Base-by-base conservation (phyloP, 306 rosid species). In the Sicyos baderoa region DNA sequence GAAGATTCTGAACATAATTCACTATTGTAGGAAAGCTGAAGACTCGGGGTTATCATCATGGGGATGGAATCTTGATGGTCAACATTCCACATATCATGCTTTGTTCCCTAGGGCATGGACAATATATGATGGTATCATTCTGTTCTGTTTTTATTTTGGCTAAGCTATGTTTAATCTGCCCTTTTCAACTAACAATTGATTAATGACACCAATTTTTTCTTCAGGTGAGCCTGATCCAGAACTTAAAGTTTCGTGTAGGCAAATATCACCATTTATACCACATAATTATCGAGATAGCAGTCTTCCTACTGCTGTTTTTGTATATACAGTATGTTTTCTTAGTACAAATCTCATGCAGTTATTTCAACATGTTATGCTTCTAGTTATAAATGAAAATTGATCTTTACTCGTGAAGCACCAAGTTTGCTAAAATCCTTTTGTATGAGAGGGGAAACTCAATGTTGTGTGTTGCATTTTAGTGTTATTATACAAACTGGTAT, bases 101-200 rank as follows among this genome's bases (percentile, higher is more conserved):
- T 76, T 93, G 78, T 93, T 93, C 83, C 99, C 99, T 37, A 93
- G 99, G 87, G 96, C 99, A 63, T 93, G 99, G 99, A 93, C 99
- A 23, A 61, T 93, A 77, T 93, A 93, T 73, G 99, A 93, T 80
- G 99, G 99, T 93, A 88, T 76, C 54, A 55, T 60, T 75, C 49
- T 75, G 71, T 53, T 79, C 64, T 56, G 56, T 69, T 71, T 8
- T 61, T 45, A 70, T 72, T 64, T 44, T 76, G 16, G 66, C 70
- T 47, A 21, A 21, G 54, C 27, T 45, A 47, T 67, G 54, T 23
- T 11, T 72, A 32, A 70, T 13, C 17, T 55, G 73, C 52, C 40
- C 66, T 59, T 21, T 58, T 55, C 65, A 15, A 56, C 61, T 8
- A 71, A 70, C 59, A 77, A 54, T 71, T 79, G 23, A 17, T 52